Conservation (phyloP, 169 alveolate species). For the Plasmodium relictum region DNA sequence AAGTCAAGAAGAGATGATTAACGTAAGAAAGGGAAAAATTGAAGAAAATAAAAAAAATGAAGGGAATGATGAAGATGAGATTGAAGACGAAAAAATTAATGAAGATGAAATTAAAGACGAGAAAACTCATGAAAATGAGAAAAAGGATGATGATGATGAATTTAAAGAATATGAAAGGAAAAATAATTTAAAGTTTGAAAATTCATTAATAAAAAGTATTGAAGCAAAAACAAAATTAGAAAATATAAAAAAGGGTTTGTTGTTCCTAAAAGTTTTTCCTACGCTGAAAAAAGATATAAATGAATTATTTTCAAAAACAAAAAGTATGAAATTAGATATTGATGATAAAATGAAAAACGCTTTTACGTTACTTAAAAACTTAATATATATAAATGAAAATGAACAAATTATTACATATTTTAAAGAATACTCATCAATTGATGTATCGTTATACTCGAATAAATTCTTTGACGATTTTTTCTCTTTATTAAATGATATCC, state of each 20-base stretch:
- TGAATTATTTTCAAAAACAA: conserved; percentile 22
- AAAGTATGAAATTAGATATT: conserved; percentile 11
- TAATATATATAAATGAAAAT: conserved; percentile 59
- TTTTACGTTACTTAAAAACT: conserved; percentile 6
- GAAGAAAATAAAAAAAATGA: conserved; percentile 2
- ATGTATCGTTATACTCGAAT: conserved; percentile 25
- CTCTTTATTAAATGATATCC: conserved; percentile 24
- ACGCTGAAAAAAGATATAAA: conserved; percentile 29
- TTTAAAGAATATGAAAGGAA: neutral
- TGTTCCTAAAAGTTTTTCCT: conserved; percentile 30
- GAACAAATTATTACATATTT: conserved; percentile 47
- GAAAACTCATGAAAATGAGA: neutral
- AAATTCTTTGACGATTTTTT: conserved; percentile 53
- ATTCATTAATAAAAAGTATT: conserved; percentile 28
- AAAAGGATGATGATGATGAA: neutral
- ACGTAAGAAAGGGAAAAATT: neutral
- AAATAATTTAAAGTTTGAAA: neutral
- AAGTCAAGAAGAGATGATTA: neutral
- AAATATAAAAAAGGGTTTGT: conserved; percentile 30
- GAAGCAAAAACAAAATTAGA: conserved; percentile 38
- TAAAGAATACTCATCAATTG: conserved; percentile 3
- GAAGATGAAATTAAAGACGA: neutral
- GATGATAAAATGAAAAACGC: conserved; percentile 46
- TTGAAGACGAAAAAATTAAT: neutral
- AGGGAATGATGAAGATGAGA: neutral